Evolutionary conservation across 2,329 filamentous ascomycete species (phyloP).

Genomic region (Ophiostoma sp.): DNA sequence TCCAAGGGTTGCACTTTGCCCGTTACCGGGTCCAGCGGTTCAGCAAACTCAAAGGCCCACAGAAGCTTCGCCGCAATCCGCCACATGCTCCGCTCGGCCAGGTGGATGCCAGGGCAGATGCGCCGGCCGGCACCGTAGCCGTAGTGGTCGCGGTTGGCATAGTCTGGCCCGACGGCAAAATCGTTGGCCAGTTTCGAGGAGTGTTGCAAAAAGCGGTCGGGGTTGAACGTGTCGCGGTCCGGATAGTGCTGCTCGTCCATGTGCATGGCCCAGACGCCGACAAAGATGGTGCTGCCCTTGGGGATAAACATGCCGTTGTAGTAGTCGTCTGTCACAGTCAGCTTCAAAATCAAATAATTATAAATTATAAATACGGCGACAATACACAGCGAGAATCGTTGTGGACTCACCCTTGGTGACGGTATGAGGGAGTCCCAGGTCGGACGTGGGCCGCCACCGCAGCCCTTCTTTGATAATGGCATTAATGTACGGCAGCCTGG

Average conservation of each 20-base stretch:
- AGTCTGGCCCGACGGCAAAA: neutral
- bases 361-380: too few relatives aligned
- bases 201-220: neutral
- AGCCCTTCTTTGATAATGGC: neutral
- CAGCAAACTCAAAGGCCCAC: neutral
- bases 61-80: neutral
- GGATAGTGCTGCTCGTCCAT: neutral
- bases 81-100: neutral
- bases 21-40: neutral
- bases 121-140: neutral
- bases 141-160: neutral
- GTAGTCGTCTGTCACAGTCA: neutral
- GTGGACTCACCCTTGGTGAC: too few relatives aligned
- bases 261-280: neutral
- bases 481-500: neutral
- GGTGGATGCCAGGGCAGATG: neutral
- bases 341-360: too few relatives aligned
- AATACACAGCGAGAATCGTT: too few relatives aligned
- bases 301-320: neutral
- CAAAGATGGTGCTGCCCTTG: neutral
- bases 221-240: neutral
- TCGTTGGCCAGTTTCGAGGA: neutral
- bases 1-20: neutral
- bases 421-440: neutral
- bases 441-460: neutral